Conservation (phyloP, 768 basidiomycete species). For the Megacollybia marginata region DNA sequence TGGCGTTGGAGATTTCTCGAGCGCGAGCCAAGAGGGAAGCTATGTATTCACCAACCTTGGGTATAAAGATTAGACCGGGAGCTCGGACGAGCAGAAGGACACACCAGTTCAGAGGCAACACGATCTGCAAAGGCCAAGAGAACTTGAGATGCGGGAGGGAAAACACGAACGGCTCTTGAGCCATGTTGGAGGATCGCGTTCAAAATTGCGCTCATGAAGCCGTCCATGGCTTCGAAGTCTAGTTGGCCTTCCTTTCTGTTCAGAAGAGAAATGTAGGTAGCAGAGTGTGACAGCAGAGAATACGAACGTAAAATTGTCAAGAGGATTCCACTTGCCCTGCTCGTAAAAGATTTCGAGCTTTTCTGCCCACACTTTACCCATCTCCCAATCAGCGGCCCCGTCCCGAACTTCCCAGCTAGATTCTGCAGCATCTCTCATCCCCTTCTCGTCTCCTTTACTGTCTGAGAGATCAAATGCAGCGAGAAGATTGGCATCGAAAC, state of each 20-base stretch:
- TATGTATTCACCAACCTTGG: slow-evolving; percentile 82
- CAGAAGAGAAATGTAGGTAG: slow-evolving; percentile 1
- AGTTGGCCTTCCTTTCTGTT: slow-evolving; percentile 49
- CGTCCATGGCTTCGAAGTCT: slow-evolving; percentile 91
- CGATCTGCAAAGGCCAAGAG: slow-evolving; percentile 79
- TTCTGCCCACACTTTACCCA: slow-evolving; percentile 93
- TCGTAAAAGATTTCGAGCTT: slow-evolving; percentile 94
- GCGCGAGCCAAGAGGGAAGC: slow-evolving; percentile 69
- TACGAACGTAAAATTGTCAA: slow-evolving; percentile 75
- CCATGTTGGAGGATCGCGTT: slow-evolving; percentile 67
- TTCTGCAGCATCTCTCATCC: slow-evolving; percentile 77
- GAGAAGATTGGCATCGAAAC: slow-evolving; percentile 84
- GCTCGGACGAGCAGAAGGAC: slow-evolving; percentile 17
- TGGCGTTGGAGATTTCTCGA: slow-evolving; percentile 60
- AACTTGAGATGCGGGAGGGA: slow-evolving; percentile 74
- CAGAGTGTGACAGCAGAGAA: neutral
- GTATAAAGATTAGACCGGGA: neutral
- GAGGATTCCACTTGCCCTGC: slow-evolving; percentile 67
- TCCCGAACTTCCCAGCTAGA: slow-evolving; percentile 84
- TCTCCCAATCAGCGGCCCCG: slow-evolving; percentile 69
- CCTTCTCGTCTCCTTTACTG: slow-evolving; percentile 56
- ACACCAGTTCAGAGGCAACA: slow-evolving; percentile 76
- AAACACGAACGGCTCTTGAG: slow-evolving; percentile 73
- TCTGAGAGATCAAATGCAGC: slow-evolving; percentile 88
- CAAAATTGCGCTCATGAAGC: slow-evolving; percentile 70